Conservation (phyloP, 2,329 filamentous ascomycete species). For the Fusarium albidum region DNA sequence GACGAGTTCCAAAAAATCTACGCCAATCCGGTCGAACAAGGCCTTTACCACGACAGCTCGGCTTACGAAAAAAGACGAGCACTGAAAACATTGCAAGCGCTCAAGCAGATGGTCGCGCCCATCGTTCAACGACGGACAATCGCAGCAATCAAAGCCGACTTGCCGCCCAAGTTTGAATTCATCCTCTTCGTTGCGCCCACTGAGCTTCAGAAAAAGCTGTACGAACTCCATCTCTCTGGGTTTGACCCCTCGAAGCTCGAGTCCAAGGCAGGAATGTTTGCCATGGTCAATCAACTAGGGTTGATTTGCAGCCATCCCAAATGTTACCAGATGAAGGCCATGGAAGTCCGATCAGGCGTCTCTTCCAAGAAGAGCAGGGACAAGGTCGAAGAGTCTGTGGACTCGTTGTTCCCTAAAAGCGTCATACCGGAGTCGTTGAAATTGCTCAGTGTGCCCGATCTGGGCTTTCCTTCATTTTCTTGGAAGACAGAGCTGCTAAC, state of each 20-base stretch:
- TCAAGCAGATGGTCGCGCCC: constrained; percentile 76
- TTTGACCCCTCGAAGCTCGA: constrained; percentile 4
- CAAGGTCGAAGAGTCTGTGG: not conserved
- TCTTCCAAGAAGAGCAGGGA: constrained; percentile 10
- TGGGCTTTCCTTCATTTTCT: constrained; percentile 63
- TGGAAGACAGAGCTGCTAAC: constrained; percentile 74
- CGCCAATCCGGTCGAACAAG: constrained; percentile 75
- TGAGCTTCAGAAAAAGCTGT: constrained; percentile 68
- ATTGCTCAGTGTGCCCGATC: constrained; percentile 50
- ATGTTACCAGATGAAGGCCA: constrained; percentile 52
- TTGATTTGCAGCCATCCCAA: constrained; percentile 62
- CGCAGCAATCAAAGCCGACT: constrained; percentile 65
- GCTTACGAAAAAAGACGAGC: constrained; percentile 63
- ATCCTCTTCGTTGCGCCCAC: constrained; percentile 79
- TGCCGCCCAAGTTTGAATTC: constrained; percentile 83
- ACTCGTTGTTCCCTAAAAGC: constrained; percentile 34
- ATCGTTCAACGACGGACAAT: constrained; percentile 83
- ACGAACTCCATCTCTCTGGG: constrained; percentile 57
- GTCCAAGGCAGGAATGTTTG: constrained; percentile 43
- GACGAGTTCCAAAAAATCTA: constrained; percentile 76
- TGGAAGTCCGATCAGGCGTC: constrained; percentile 16
- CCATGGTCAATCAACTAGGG: constrained; percentile 48
- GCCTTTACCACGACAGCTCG: constrained; percentile 73
- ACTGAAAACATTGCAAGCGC: constrained; percentile 71
- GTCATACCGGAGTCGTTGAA: constrained; percentile 44